Evolutionary conservation across 2,329 filamentous ascomycete genomes (phyloP), one percentile per base, ranked within the genome.

Genomic region (Cladorrhinum sp.): DNA sequence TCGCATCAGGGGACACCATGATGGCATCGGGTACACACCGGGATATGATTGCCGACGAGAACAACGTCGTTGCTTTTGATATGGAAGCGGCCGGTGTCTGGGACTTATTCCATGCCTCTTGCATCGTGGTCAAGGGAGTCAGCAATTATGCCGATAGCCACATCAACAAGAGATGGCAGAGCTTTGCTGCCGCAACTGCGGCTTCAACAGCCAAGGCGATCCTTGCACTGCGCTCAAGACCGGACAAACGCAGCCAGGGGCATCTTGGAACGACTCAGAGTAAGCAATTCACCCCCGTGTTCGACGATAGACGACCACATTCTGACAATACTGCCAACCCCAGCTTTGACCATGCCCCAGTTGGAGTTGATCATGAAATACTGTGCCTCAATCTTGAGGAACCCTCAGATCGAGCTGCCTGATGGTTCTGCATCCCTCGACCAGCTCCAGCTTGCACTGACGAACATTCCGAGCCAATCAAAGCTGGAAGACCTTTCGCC

Each of bases 71-170:
- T 36, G 73, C 65, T 1, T 74, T 77, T 52, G 74, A 76, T 56
- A 76, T 76, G 72, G 74, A 76, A 57, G 70, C 70, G 2, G 73
- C 72, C 1, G 74, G 74, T 2, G 66, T 73, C 1, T 75, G 72
- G 72, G 70, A 75, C 16, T 4, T 10, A 16, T 20, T 20, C 23
- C 63, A 65, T n/a, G 50, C 72, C 4, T 69, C 71, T 1, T 71
- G 66, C 48, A 57, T 77, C 3, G 66, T 77, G 3, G 68, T 77
- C 59, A 76, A 76, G 57, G 72, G 73, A 8, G 71, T 75, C 1
- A 73, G 71, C 61, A 73, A 77, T 64, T 77, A 77, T 59, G 70
- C 73, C 0, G 75, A 77, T 61, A 71, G 72, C 53, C 75, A 77
- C 62, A 76, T 76, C 59, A 71, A 67, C 58, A 72, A 74, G 42